Evolutionary conservation across 2,329 filamentous ascomycete species (phyloP).

Genomic region (Xylaria digitata): DNA sequence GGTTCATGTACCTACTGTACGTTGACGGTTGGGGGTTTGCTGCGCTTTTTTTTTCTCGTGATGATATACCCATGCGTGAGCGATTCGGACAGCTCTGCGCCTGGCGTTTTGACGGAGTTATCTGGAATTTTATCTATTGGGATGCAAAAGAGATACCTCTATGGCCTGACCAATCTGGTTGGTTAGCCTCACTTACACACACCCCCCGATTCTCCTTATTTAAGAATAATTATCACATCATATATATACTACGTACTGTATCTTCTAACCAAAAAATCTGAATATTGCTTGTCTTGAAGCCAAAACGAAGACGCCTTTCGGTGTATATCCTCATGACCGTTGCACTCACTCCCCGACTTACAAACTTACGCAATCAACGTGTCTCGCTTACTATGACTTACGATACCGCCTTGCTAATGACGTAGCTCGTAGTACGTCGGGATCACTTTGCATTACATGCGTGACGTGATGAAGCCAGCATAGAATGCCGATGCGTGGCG

Average conservation of each 20-base stretch:
- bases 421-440: background rate
- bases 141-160: constrained; percentile 33
- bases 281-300: background rate
- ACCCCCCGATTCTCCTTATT: constrained; percentile 23
- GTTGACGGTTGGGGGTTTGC: constrained; percentile 15
- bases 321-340: background rate
- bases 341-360: no score
- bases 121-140: constrained; percentile 24
- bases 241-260: background rate
- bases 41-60: constrained; percentile 26
- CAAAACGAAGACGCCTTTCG: background rate
- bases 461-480: no score
- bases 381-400: background rate
- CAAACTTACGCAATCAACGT: no score
- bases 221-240: constrained; percentile 29
- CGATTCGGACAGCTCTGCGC: constrained; percentile 26
- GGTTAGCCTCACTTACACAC: constrained; percentile 26
- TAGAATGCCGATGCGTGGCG: background rate
- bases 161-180: constrained; percentile 6
- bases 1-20: background rate
- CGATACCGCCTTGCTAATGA: background rate
- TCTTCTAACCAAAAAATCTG: background rate
- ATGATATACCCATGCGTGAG: constrained; percentile 36
- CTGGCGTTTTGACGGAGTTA: constrained; percentile 33
- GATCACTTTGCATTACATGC: no score